Percentiles rank a stretch among this genome's conserved stretches.
These are phyloP conservation scores for Prunus mongolica DNA, from an alignment of 306 rosid genomes.

Conservation along the genomic window DNA sequence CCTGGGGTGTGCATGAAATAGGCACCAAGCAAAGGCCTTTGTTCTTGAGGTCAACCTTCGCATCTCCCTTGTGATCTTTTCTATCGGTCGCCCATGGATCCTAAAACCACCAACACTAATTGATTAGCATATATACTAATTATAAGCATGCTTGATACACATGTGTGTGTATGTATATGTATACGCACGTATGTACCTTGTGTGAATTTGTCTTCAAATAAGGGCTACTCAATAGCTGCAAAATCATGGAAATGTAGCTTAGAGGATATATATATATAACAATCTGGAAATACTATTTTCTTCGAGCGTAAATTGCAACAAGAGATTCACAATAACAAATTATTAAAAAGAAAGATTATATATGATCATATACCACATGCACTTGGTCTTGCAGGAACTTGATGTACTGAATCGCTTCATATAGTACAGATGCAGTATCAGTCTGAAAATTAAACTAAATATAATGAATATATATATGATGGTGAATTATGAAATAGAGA, in stretches of 20 bases:
- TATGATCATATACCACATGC: constrained; percentile 39
- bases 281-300: too few relatives aligned
- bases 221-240: constrained; percentile 76
- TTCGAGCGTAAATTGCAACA: too few relatives aligned
- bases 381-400: constrained; percentile 91
- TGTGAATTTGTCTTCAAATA: constrained; percentile 64
- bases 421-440: constrained; percentile 90
- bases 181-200: constrained; percentile 37
- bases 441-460: constrained; percentile 51
- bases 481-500: neutral
- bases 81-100: constrained; percentile 75
- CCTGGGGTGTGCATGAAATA: constrained; percentile 68
- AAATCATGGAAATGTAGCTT: neutral
- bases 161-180: neutral
- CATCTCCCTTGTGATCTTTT: constrained; percentile 47
- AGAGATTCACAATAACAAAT: neutral
- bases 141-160: neutral
- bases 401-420: constrained; percentile 83
- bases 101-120: constrained; percentile 19
- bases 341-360: neutral
- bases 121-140: neutral
- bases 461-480: neutral
- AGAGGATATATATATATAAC: neutral
- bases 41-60: constrained; percentile 55
- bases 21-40: constrained; percentile 94